These are phyloP conservation scores for Cercospora citrullina DNA, from an alignment of 2,329 filamentous ascomycete species.

Conservation along the genomic window DNA sequence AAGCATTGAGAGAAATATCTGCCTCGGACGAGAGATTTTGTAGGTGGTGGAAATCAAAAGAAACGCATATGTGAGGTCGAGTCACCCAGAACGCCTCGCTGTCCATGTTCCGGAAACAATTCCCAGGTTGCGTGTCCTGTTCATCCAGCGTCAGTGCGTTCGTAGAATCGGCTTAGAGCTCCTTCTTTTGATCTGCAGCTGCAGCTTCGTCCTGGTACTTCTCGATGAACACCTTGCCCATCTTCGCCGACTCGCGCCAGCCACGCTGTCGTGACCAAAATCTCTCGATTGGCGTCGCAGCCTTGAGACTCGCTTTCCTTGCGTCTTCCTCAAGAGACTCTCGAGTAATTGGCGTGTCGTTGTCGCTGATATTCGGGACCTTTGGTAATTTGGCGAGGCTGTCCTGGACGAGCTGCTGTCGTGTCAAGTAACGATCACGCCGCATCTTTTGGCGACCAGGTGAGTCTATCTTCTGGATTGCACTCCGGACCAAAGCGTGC, in stretches of 20 bases:
- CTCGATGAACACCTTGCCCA: conserved; percentile 55
- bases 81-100: conserved; percentile 6
- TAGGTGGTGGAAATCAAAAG: background rate
- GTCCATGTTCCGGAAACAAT: background rate
- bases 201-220: conserved; percentile 35
- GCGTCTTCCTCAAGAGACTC: conserved; percentile 63
- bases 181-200: conserved; percentile 36
- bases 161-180: conserved; percentile 27
- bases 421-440: conserved; percentile 74
- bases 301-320: conserved; percentile 43
- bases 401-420: conserved; percentile 76
- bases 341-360: conserved; percentile 63
- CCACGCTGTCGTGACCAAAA: conserved; percentile 57
- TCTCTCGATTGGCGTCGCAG: conserved; percentile 46
- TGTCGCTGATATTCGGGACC: conserved; percentile 50
- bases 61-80: background rate
- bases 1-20: background rate
- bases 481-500: conserved; percentile 69
- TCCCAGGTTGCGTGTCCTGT: background rate
- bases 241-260: conserved; percentile 53
- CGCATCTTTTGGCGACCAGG: conserved; percentile 84
- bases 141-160: background rate
- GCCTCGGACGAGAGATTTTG: conserved; percentile 1
- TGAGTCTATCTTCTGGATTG: conserved; percentile 78
- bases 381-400: conserved; percentile 56